Evolutionary conservation across 2,329 filamentous ascomycete species (phyloP).

Genomic region (Ilyonectria sp.): DNA sequence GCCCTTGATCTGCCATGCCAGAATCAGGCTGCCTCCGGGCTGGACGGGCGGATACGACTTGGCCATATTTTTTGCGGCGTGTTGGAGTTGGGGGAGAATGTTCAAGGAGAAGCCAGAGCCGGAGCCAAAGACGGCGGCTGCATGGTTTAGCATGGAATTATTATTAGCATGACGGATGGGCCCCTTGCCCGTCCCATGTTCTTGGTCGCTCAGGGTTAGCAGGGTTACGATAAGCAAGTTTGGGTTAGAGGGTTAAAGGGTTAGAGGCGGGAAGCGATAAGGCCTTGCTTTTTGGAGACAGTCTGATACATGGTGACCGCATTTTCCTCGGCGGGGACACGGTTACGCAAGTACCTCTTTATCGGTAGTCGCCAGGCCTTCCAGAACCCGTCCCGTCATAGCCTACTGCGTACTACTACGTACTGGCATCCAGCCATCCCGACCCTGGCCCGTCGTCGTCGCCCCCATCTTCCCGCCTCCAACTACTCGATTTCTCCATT

Average conservation of each 20-base stretch:
- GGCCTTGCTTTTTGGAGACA: slow-evolving; percentile 5
- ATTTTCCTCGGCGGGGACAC: neutral
- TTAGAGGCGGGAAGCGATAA: slow-evolving; percentile 14
- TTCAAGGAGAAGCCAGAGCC: slow-evolving; percentile 29
- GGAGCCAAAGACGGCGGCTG: slow-evolving; percentile 18
- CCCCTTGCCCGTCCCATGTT: neutral
- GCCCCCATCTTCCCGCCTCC: slow-evolving; percentile 13
- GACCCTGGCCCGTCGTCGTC: slow-evolving; percentile 13
- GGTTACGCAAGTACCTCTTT: slow-evolving; percentile 11
- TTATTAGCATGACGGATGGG: slow-evolving; percentile 16
- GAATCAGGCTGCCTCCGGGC: slow-evolving; percentile 91
- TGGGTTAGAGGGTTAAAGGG: too few species aligned
- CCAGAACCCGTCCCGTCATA: neutral
- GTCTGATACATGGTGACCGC: neutral
- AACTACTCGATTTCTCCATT: slow-evolving; percentile 14
- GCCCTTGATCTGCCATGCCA: slow-evolving; percentile 94
- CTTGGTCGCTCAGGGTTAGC: slow-evolving; percentile 10
- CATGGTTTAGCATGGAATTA: slow-evolving; percentile 7
- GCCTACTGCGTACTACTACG: too few species aligned
- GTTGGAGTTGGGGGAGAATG: slow-evolving; percentile 27
- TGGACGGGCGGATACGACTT: slow-evolving; percentile 83
- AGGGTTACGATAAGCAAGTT: slow-evolving; percentile 36
- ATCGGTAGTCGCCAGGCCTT: slow-evolving; percentile 1
- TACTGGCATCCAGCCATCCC: neutral
- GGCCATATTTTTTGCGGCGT: slow-evolving; percentile 47